These are phyloP conservation scores for Aspergillus sp. DNA, from an alignment of 2,329 filamentous ascomycete genomes.

Conservation along the genomic window DNA sequence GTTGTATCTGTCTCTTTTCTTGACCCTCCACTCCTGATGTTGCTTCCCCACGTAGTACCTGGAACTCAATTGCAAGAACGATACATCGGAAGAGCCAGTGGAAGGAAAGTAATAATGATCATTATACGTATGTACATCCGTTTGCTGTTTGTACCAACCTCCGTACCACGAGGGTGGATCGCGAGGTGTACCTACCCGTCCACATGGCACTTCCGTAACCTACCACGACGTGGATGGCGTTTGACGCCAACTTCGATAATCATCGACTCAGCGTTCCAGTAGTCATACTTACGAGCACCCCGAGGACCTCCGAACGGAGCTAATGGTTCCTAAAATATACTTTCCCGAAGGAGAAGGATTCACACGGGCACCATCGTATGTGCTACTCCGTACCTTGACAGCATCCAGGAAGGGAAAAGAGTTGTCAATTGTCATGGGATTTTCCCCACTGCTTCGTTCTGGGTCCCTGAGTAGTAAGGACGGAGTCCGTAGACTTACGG, in stretches of 20 bases:
- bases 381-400: neutral
- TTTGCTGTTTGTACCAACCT: neutral
- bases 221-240: conserved; percentile 12
- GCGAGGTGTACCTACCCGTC: conserved; percentile 17
- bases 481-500: neutral
- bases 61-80: neutral
- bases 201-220: conserved; percentile 23
- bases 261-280: neutral
- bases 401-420: neutral
- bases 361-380: neutral
- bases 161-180: conserved; percentile 26
- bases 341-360: neutral
- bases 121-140: neutral
- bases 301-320: neutral
- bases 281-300: neutral
- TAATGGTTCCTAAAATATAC: neutral
- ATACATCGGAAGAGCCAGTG: neutral
- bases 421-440: neutral
- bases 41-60: neutral
- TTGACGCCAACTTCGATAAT: conserved; percentile 2
- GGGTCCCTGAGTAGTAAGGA: neutral
- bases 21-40: neutral
- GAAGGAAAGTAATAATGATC: neutral
- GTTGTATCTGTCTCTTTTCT: neutral
- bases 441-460: neutral